These are phyloP conservation scores for Penicillium verhagenii DNA, from an alignment of 495 filamentous ascomycete species.

Conservation along the genomic window DNA sequence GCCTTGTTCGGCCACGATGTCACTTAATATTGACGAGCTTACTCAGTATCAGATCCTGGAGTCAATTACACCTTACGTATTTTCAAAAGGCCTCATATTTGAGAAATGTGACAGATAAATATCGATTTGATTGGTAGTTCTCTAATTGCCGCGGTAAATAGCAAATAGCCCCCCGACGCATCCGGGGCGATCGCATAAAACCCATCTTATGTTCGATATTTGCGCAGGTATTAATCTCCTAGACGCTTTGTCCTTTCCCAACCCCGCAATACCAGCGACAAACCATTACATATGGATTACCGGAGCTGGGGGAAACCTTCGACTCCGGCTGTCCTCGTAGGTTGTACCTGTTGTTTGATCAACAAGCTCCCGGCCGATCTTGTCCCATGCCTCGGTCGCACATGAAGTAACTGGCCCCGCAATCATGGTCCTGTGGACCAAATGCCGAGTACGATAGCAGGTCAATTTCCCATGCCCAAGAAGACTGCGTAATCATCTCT, in stretches of 20 bases:
- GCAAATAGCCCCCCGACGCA: constrained; percentile 3
- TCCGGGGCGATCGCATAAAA: constrained; percentile 3
- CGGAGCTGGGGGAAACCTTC: constrained; percentile 1
- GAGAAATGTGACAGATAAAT: background rate
- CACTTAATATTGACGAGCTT: too few relatives aligned
- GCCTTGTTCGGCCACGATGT: too few relatives aligned
- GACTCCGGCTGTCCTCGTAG: constrained; percentile 7
- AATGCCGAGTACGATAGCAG: constrained; percentile 7
- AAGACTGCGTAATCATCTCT: constrained; percentile 1
- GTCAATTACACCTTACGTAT: background rate
- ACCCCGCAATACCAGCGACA: constrained; percentile 16
- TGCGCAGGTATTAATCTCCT: background rate
- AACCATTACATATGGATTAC: background rate
- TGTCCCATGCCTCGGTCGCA: constrained; percentile 23
- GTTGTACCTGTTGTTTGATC: constrained; percentile 18
- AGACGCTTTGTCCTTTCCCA: constrained; percentile 20
- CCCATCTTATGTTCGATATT: background rate
- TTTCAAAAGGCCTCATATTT: background rate
- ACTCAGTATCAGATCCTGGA: background rate
- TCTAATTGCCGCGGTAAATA: constrained; percentile 13
- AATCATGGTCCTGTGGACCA: constrained; percentile 6
- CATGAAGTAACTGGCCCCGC: constrained; percentile 18
- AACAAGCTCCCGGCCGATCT: constrained; percentile 20
- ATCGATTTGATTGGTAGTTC: constrained; percentile 2
- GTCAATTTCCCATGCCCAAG: background rate